Base-by-base conservation (phyloP, 2,329 filamentous ascomycete genomes). In the Trichoderma sp. region DNA sequence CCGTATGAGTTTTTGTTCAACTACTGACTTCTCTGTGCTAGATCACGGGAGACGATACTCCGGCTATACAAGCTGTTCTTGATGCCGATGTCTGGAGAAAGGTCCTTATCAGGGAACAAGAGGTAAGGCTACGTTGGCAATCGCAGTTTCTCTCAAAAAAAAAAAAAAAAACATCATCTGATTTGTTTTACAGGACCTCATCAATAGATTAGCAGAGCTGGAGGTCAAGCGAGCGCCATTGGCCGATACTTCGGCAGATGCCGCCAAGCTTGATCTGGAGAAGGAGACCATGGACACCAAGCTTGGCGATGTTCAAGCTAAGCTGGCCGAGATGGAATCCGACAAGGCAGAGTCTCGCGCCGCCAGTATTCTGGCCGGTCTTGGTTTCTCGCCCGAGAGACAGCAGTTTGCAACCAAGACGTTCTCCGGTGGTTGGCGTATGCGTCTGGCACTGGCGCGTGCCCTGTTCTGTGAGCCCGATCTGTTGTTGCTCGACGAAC, bases 51-150 rank as follows among this genome's bases (percentile, higher is more conserved):
- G 96, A 99, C 80, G 96, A 99, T 79, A 99, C 96, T 0, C 91
- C 95, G 1, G 96, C 96, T 26, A 81, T 99, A 28, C 96, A 99
- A 82, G 96, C 96, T 61, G 96, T 99, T 15, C 85, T 99, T 73
- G 96, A 99, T 82, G 96, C 96, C 74, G 96, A 99, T 81, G 96
- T 99, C 21, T 99, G 96, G 96, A 91, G 96, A 74, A 99, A 99
- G 84, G 94, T 98, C 80, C 86, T 99, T 39, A 87, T 99, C 15
- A 91, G 88, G 74, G 95, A 99, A 79, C 95, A 98, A 85, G 89
- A 92, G 58, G 92, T 93, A 83, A 81, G 89, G 18, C 51, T 36
- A 34, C 28, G 3, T 6, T 47, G 8, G 21, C 84, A 28, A 66
- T 14, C 9, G 21, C 39, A 28, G 21, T 61, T 11, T 8, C 14